Conservation (phyloP, 2,329 filamentous ascomycete species). For the Xylaria sp. region DNA sequence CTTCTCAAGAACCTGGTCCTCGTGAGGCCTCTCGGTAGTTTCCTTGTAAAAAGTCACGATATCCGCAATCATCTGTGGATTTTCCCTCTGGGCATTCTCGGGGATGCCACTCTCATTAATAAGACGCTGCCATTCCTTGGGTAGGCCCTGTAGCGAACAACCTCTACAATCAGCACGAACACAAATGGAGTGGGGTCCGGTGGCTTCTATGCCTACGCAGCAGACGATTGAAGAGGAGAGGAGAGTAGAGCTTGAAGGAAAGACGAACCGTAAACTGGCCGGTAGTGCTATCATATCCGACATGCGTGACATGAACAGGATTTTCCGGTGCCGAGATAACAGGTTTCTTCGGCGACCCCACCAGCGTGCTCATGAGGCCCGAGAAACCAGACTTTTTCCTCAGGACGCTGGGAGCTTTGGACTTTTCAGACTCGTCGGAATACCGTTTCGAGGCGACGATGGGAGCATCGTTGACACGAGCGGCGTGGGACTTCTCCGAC, state of each 20-base stretch:
- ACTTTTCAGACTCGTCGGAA: slow-evolving; percentile 79
- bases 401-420: slow-evolving; percentile 67
- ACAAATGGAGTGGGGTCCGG: slow-evolving; percentile 19
- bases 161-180: slow-evolving; percentile 37
- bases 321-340: slow-evolving; percentile 98
- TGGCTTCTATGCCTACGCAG: slow-evolving; percentile 6
- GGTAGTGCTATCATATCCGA: slow-evolving; percentile 95
- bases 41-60: slow-evolving; percentile 98
- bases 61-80: slow-evolving; percentile 94
- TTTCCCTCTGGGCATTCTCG: slow-evolving; percentile 93
- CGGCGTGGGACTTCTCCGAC: slow-evolving; percentile 56
- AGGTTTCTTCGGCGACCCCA: slow-evolving; percentile 87
- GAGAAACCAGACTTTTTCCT: slow-evolving; percentile 92
- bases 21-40: slow-evolving; percentile 80
- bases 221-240: slow-evolving; percentile 14
- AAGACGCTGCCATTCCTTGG: slow-evolving; percentile 97
- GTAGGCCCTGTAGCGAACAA: slow-evolving; percentile 73
- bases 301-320: slow-evolving; percentile 96
- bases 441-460: slow-evolving; percentile 74
- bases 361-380: slow-evolving; percentile 83
- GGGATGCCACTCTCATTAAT: slow-evolving; percentile 96
- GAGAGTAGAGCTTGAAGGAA: slow-evolving; percentile 23
- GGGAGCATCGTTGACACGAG: slow-evolving; percentile 57
- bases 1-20: slow-evolving; percentile 94
- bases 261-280: slow-evolving; percentile 90